phyloP scores from a whole-genome alignment of 2,329 filamentous ascomycete genomes.

The Dactylonectria macrodidyma region DNA sequence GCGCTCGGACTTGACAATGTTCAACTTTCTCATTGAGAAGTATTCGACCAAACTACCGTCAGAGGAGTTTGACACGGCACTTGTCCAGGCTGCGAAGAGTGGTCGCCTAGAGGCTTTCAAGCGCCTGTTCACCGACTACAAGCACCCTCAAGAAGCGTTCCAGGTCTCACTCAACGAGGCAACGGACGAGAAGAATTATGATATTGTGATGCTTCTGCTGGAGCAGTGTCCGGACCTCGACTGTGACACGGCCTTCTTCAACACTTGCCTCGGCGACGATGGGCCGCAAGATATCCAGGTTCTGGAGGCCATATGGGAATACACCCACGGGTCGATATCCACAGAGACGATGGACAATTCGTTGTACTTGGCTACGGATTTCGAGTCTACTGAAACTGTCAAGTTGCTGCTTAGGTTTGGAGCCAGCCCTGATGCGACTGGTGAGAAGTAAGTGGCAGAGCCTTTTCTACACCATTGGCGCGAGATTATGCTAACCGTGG shows the following conservation, averaged over 20 bases:
- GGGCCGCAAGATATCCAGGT: conserved; percentile 4
- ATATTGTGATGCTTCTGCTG: conserved; percentile 54
- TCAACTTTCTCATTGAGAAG: conserved; percentile 58
- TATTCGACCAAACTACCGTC: conserved; percentile 56
- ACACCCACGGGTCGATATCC: neutral
- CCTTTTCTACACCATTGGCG: no score
- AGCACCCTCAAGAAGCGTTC: conserved; percentile 50
- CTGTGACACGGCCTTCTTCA: conserved; percentile 54
- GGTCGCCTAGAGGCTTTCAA: conserved; percentile 59
- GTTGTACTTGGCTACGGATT: conserved; percentile 20
- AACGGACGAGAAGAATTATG: conserved; percentile 54
- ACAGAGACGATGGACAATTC: conserved; percentile 9
- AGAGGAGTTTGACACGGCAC: conserved; percentile 57
- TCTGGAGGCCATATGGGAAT: no score
- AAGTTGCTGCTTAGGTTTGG: conserved; percentile 18
- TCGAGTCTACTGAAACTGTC: conserved; percentile 18
- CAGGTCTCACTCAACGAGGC: conserved; percentile 54
- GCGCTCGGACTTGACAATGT: conserved; percentile 57
- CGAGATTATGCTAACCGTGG: no score
- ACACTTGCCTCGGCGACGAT: conserved; percentile 28
- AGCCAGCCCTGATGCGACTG: conserved; percentile 18
- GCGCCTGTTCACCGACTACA: conserved; percentile 51
- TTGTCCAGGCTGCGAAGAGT: conserved; percentile 55
- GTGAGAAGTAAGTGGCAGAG: neutral
- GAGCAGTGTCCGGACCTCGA: conserved; percentile 51